These are phyloP conservation scores for Malbranchea cinnamomea DNA, from an alignment of 2,329 filamentous ascomycete genomes.

Conservation along the genomic window DNA sequence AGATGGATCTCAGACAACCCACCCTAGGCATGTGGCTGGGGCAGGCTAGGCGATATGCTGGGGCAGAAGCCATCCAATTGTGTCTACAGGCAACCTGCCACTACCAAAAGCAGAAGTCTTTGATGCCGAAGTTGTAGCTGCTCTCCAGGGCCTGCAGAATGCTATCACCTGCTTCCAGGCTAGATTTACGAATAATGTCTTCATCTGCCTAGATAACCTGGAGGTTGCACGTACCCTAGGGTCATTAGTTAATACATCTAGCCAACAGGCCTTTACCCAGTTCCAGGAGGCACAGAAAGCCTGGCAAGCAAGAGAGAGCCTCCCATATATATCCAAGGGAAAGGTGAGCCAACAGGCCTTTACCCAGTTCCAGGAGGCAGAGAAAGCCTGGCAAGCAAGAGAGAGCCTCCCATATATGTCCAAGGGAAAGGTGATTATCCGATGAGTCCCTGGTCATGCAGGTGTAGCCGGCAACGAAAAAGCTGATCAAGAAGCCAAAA, in stretches of 20 bases:
- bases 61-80: not conserved
- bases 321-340: not conserved
- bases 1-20: slow-evolving; percentile 1
- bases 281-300: not conserved
- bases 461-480: slow-evolving; percentile 1
- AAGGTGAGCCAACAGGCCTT: too few relatives aligned
- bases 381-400: too few relatives aligned
- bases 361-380: too few relatives aligned
- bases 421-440: not conserved
- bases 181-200: not conserved
- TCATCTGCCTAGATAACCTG: slow-evolving; percentile 2
- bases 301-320: not conserved
- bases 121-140: slow-evolving; percentile 1
- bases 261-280: slow-evolving; percentile 1
- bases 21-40: not conserved
- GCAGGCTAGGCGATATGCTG: slow-evolving; percentile 1
- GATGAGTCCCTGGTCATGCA: slow-evolving; percentile 1
- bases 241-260: not conserved
- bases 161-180: not conserved
- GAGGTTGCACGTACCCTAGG: not conserved
- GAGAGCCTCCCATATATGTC: too few relatives aligned
- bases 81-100: not conserved
- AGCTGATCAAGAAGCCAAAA: slow-evolving; percentile 1
- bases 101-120: not conserved
- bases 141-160: not conserved